These are phyloP conservation scores for Stylonectria norvegica DNA, from an alignment of 2,329 filamentous ascomycete genomes.

Conservation along the genomic window DNA sequence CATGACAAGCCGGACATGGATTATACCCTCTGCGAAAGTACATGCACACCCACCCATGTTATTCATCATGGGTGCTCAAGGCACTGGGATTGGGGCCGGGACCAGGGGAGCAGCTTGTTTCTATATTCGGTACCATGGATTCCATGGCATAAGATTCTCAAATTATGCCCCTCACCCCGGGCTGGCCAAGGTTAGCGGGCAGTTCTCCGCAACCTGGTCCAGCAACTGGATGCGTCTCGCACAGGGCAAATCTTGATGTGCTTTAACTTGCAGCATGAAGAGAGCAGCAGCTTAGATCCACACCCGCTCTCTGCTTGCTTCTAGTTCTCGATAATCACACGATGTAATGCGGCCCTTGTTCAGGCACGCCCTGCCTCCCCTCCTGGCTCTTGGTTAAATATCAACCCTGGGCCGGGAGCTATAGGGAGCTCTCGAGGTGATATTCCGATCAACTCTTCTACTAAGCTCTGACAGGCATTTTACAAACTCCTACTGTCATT, in stretches of 20 bases:
- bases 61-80: conserved; percentile 15
- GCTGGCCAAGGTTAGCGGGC: conserved; percentile 32
- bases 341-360: conserved; percentile 26
- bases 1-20: conserved; percentile 18
- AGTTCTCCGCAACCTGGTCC: conserved; percentile 30
- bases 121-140: conserved; percentile 48
- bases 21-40: conserved; percentile 17
- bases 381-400: conserved; percentile 29
- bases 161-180: conserved; percentile 55
- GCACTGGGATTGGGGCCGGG: conserved; percentile 13
- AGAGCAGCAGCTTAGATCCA: conserved; percentile 25
- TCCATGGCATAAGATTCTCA: conserved; percentile 57
- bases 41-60: conserved; percentile 21
- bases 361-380: conserved; percentile 21
- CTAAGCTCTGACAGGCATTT: conserved; percentile 15
- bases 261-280: conserved; percentile 29
- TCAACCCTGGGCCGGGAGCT: conserved; percentile 27
- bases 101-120: conserved; percentile 40
- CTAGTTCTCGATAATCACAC: conserved; percentile 29
- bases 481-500: conserved; percentile 25
- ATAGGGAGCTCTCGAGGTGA: conserved; percentile 24
- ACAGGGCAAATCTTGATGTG: conserved; percentile 27
- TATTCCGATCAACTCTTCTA: conserved; percentile 21
- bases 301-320: conserved; percentile 26
- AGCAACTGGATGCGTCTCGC: conserved; percentile 20